Evolutionary conservation across 2,329 filamentous ascomycete genomes (phyloP).

Genomic region (Aotearoamyces nothofagi): DNA sequence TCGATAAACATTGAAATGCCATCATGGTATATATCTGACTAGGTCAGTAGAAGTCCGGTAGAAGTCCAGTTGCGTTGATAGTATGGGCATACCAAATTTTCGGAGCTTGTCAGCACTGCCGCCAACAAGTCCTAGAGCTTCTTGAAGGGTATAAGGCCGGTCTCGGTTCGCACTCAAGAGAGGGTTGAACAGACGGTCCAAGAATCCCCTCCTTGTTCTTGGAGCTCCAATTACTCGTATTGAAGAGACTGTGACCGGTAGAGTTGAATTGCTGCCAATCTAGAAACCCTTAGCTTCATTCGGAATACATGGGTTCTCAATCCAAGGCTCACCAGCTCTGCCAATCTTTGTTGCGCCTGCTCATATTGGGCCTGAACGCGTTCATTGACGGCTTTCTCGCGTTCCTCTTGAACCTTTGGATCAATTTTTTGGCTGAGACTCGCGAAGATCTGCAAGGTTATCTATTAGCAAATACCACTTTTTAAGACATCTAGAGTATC

Average conservation of each 20-base stretch:
- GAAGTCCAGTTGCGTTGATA: not conserved
- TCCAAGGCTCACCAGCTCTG: slow-evolving; percentile 39
- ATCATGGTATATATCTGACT: slow-evolving; percentile 69
- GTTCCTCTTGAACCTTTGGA: slow-evolving; percentile 40
- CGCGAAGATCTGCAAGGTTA: slow-evolving; percentile 36
- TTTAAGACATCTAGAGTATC: slow-evolving; percentile 3
- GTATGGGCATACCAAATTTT: slow-evolving; percentile 49
- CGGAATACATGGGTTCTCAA: not conserved
- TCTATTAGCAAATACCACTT: slow-evolving; percentile 7
- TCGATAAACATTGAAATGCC: slow-evolving; percentile 74
- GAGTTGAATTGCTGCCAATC: slow-evolving; percentile 69
- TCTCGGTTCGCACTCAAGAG: slow-evolving; percentile 54
- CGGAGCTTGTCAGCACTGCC: slow-evolving; percentile 59
- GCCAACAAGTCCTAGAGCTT: slow-evolving; percentile 61
- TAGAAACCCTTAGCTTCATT: slow-evolving; percentile 18
- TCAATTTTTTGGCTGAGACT: slow-evolving; percentile 41
- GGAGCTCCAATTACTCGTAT: slow-evolving; percentile 70
- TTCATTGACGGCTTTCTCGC: slow-evolving; percentile 41
- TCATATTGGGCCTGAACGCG: slow-evolving; percentile 12
- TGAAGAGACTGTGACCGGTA: slow-evolving; percentile 77
- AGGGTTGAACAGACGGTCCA: slow-evolving; percentile 68
- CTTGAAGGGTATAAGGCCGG: slow-evolving; percentile 60
- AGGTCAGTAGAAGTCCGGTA: slow-evolving; percentile 12
- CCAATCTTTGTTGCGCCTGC: slow-evolving; percentile 44
- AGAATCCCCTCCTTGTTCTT: slow-evolving; percentile 71